Evolutionary conservation across 2,329 filamentous ascomycete species (phyloP).

Genomic region (Talaromyces sp.): DNA sequence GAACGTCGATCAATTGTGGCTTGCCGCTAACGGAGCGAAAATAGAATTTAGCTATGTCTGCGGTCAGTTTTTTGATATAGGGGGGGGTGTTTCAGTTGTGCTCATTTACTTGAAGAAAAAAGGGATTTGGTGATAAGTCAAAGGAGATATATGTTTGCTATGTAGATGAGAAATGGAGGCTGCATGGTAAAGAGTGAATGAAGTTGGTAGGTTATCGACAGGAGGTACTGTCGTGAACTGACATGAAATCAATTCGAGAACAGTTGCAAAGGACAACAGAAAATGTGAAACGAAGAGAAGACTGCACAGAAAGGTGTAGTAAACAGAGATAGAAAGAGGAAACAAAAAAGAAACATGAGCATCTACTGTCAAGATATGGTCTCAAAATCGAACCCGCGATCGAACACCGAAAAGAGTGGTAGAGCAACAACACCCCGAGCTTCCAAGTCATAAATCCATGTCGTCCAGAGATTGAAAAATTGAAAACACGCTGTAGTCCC

Average conservation of each 20-base stretch:
- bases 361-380: constrained; percentile 5
- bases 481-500: background rate
- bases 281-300: constrained; percentile 8
- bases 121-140: background rate
- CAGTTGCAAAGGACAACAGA: constrained; percentile 14
- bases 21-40: constrained; percentile 10
- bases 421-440: constrained; percentile 4
- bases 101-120: background rate
- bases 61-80: background rate
- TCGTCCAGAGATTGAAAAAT: background rate
- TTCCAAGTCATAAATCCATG: constrained; percentile 7
- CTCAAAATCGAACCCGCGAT: constrained; percentile 8
- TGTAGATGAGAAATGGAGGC: constrained; percentile 17
- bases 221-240: constrained; percentile 1
- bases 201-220: constrained; percentile 18
- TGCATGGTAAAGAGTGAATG: constrained; percentile 21
- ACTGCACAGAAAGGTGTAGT: background rate
- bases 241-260: constrained; percentile 16
- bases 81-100: background rate
- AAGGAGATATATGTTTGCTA: too few species aligned
- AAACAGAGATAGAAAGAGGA: background rate
- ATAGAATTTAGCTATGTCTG: constrained; percentile 6
- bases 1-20: constrained; percentile 14
- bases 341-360: background rate
- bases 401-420: constrained; percentile 10